Base-by-base conservation (phyloP, 257 asterid genomes). In the Petunia axillaris region DNA sequence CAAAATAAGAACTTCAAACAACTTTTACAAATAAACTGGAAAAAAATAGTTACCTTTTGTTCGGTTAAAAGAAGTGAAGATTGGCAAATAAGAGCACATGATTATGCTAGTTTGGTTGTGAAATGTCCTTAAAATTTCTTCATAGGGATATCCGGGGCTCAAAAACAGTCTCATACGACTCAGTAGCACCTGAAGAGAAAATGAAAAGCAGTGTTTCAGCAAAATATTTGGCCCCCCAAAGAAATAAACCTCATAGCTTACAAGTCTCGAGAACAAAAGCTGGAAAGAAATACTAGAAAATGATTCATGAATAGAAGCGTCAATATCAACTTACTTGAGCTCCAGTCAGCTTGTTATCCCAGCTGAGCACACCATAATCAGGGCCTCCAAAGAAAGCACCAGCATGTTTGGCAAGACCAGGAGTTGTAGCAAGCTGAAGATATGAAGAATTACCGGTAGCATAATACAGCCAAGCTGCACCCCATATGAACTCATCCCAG, bases 341-440 rank as follows among this genome's bases (percentile, higher is more conserved):
- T 80, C 99, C 99, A 78, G 99, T 87, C 77, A 95, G 98, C 82
- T 95, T 95, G 82, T 89, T 93, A 64, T 95, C 99, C 99, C 99
- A 95, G 86, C 91, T 95, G 16, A 89, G 85, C 38, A 95, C 97
- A 36, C 99, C 99, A n/a, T 95, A 95, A 79, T 81, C 90, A 7
- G 97, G 95, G 76, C 99, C 97, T 50, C 97, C 98, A 94, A 92
- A 89, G 81, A 93, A 95, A 52, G 99, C 99, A 82, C 98, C 99
- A 1, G 99, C 99, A 77, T 95, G 97, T 77, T 65, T 92, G 39
- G 93, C 97, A 8, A 93, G 67, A 65, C 91, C 92, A 52, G 96
- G 92, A 81, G 88, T 85, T 1, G 99, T 95, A 77, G 98, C 98
- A 38, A 93, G 94, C 85, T 87, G 90, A 86, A 95, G 98, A 83